Conservation (phyloP, 305 asterid species). For the Nicotiana rustica region DNA sequence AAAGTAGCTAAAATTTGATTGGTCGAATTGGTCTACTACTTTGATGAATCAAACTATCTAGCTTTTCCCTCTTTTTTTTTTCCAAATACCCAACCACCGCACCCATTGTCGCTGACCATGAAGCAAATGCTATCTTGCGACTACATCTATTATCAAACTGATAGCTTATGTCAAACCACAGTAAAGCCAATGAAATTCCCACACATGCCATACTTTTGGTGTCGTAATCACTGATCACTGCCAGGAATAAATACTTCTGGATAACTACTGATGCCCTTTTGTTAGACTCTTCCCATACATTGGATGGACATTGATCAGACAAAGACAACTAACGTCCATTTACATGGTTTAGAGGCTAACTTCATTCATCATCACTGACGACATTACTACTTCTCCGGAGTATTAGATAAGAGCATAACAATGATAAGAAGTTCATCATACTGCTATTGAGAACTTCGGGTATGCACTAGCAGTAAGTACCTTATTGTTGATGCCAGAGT, state of each 20-base stretch:
- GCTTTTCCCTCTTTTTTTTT: neutral
- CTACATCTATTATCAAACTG: neutral
- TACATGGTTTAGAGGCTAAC: constrained; percentile 3
- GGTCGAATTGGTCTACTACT: neutral
- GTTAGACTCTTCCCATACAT: constrained; percentile 25
- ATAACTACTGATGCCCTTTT: neutral
- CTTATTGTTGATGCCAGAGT: constrained; percentile 87
- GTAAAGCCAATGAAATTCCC: constrained; percentile 1
- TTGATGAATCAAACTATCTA: neutral
- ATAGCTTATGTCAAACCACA: neutral
- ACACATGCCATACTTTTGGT: constrained; percentile 19
- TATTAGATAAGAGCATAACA: constrained; percentile 12
- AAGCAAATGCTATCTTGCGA: constrained; percentile 3
- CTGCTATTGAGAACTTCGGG: neutral
- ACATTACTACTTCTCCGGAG: neutral
- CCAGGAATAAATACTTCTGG: neutral
- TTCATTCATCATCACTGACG: constrained; percentile 2
- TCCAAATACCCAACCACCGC: neutral
- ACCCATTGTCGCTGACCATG: neutral
- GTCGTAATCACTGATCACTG: constrained; percentile 11
- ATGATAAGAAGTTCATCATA: neutral
- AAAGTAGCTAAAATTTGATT: neutral
- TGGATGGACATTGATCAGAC: constrained; percentile 20
- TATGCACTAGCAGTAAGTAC: constrained; percentile 40
- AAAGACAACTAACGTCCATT: neutral